Evolutionary conservation across 1,284 basidiomycete genomes (phyloP).

Genomic region (Xerocomus amazonicus): DNA sequence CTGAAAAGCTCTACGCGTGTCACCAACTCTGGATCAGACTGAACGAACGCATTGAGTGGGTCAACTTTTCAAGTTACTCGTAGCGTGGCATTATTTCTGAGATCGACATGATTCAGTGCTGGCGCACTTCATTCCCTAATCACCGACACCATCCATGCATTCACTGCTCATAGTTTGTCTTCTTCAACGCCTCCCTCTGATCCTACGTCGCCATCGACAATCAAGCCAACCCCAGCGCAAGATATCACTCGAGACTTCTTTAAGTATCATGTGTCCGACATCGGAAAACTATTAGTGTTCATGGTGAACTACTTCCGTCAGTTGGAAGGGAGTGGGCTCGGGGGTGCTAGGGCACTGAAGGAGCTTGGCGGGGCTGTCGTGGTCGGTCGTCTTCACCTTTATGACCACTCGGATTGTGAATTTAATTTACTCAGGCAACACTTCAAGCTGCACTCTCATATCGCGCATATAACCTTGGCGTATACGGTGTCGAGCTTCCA

Average conservation of each 20-base stretch:
- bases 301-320: constrained; percentile 40
- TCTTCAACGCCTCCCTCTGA: constrained; percentile 8
- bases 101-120: constrained; percentile 33
- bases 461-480: constrained; percentile 63
- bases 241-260: constrained; percentile 88
- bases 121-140: constrained; percentile 55
- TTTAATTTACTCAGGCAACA: constrained; percentile 49
- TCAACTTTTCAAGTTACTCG: constrained; percentile 4
- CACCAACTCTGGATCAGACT: constrained; percentile 83
- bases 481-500: constrained; percentile 76
- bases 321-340: constrained; percentile 26
- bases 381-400: constrained; percentile 40
- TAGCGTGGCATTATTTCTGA: constrained; percentile 4
- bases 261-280: constrained; percentile 60
- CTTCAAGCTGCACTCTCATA: constrained; percentile 72
- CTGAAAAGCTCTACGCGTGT: constrained; percentile 84
- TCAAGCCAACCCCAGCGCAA: constrained; percentile 40
- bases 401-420: not conserved
- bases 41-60: constrained; percentile 68
- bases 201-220: constrained; percentile 8
- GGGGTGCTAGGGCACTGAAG: constrained; percentile 25
- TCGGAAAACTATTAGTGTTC: constrained; percentile 55
- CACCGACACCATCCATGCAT: constrained; percentile 60
- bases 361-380: constrained; percentile 50
- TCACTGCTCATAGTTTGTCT: constrained; percentile 66